Conservation (phyloP, 169 alveolate species). For the Eimeria sp. region DNA sequence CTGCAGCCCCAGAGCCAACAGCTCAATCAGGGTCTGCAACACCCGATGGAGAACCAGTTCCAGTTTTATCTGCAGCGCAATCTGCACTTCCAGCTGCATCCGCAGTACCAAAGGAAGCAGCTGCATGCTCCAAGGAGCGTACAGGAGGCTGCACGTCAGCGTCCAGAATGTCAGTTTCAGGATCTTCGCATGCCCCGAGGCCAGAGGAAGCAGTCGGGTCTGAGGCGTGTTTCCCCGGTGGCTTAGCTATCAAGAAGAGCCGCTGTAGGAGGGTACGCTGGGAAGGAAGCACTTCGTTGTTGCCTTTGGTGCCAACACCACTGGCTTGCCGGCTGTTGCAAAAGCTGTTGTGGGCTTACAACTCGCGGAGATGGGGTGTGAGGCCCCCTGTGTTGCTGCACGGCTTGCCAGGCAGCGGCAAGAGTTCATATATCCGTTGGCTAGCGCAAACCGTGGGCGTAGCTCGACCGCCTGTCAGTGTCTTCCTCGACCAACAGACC, state of each 20-base stretch:
- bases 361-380: conserved; percentile 53
- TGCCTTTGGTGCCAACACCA: conserved; percentile 57
- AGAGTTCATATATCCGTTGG: conserved; percentile 74
- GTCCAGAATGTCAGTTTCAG: background rate
- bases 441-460: background rate
- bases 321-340: conserved; percentile 29
- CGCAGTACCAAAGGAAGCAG: background rate
- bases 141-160: background rate
- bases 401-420: conserved; percentile 76
- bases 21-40: background rate
- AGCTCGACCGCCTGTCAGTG: conserved; percentile 60
- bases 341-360: conserved; percentile 52
- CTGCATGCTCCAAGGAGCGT: background rate
- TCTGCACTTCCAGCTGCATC: background rate
- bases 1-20: conserved; percentile 15
- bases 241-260: background rate
- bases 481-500: conserved; percentile 79
- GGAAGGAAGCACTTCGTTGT: conserved; percentile 9
- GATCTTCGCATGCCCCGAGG: background rate
- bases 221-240: background rate
- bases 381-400: conserved; percentile 80
- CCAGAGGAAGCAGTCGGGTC: conserved; percentile 35
- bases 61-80: background rate
- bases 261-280: background rate
- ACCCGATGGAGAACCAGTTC: background rate